Conservation (phyloP, 768 basidiomycete species). For the Tricholoma sp. region DNA sequence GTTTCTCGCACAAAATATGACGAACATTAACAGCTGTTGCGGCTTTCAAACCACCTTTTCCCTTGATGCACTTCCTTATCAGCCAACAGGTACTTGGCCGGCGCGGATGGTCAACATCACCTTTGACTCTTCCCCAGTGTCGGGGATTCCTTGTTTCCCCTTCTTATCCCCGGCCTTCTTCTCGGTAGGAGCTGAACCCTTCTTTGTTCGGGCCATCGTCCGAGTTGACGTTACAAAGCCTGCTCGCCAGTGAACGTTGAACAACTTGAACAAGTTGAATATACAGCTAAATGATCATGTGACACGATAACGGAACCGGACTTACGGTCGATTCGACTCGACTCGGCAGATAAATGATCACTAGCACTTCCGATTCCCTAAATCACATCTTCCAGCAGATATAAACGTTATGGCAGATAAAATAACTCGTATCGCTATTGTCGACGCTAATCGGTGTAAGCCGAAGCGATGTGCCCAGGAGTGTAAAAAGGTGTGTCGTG, state of each 20-base stretch:
- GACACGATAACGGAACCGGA: constrained; percentile 1
- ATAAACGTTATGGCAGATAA: constrained; percentile 74
- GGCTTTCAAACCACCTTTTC: constrained; percentile 61
- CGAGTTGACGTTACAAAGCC: too few species aligned
- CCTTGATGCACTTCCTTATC: constrained; percentile 18
- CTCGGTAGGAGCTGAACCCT: constrained; percentile 22
- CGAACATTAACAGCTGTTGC: constrained; percentile 83
- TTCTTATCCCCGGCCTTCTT: constrained; percentile 38
- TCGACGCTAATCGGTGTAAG: constrained; percentile 88
- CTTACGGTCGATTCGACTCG: too few species aligned
- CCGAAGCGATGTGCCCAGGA: constrained; percentile 97
- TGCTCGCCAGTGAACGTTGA: too few species aligned
- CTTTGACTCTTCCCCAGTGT: constrained; percentile 36
- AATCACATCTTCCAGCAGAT: constrained; percentile 12
- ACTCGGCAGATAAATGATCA: too few species aligned
- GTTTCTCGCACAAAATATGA: constrained; percentile 86
- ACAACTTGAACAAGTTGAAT: too few species aligned
- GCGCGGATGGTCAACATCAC: constrained; percentile 17
- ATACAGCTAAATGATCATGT: too few species aligned
- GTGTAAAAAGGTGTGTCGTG: constrained; percentile 79
- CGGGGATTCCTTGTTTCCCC: constrained; percentile 33
- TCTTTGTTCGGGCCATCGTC: constrained; percentile 29
- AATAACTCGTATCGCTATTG: constrained; percentile 97
- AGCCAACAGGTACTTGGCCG: not conserved
- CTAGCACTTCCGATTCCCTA: constrained; percentile 4